Evolutionary conservation across 2,329 filamentous ascomycete genomes (phyloP).

Genomic region (Fusarium pseudoanthophilum): DNA sequence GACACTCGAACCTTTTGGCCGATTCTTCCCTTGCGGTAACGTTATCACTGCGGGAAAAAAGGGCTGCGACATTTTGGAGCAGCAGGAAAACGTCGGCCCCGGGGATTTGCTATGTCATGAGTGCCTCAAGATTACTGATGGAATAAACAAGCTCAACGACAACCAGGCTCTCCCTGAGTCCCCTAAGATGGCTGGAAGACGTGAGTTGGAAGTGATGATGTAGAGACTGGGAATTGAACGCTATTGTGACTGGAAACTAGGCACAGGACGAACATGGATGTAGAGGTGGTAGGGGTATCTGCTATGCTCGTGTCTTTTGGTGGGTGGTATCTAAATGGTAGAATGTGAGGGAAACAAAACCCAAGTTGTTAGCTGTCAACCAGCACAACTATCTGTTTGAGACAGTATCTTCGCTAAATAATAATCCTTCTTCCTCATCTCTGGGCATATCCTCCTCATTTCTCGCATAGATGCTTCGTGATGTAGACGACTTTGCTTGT

Average conservation of each 20-base stretch:
- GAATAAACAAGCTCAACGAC: conserved; percentile 7
- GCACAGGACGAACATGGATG: not conserved
- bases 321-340: not conserved
- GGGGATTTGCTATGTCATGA: conserved; percentile 2
- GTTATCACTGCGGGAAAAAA: not conserved
- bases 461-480: not conserved
- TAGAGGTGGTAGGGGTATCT: not conserved
- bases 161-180: not conserved
- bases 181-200: not conserved
- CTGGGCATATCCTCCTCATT: not conserved
- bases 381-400: not conserved
- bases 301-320: not conserved
- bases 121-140: conserved; percentile 1
- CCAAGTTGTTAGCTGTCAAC: not conserved
- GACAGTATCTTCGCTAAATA: not conserved
- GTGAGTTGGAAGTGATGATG: not conserved
- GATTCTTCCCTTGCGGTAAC: not conserved
- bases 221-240: not conserved
- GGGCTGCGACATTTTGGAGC: not conserved
- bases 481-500: not conserved
- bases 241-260: not conserved
- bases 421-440: conserved; percentile 19
- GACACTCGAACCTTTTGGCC: conserved; percentile 8
- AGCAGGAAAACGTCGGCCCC: not conserved
- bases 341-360: not conserved